Base-by-base conservation (phyloP, 2,329 filamentous ascomycete genomes). In the Tolypocladium tundrense region DNA sequence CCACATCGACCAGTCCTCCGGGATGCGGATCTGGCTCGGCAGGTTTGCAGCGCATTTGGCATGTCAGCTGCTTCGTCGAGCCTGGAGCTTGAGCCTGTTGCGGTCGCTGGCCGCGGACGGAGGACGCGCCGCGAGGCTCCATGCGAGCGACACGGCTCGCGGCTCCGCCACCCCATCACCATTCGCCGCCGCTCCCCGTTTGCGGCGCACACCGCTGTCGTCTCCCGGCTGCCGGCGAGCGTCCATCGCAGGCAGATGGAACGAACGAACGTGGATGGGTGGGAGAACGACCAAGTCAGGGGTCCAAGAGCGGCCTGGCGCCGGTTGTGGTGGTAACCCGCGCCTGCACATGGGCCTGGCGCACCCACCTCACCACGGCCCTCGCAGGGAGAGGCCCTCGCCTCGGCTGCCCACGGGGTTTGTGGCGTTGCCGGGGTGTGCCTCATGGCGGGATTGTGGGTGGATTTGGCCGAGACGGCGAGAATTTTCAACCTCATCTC, bases 1-100 rank as follows among this genome's bases (percentile, higher is more conserved):
- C 53, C 58, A 57, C 24, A 24, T 60, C 42, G 37, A 57, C 21
- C 31, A 40, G 21, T 54, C 14, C 53, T 42, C 39, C 53, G 48
- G 48, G 48, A n/a, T 11, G 16, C 24, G 45, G 27, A 33, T 50
- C 27, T 27, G 45, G 43, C 43, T 27, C 27, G 27, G 45, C 45
- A 33, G 24, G 43, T 8, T 8, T 14, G 21, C 14, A 33, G 14
- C 13, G 45, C 45, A 10, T n/a, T 11, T 50, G 45, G 45, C 14
- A 7, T 27, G 45, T 48, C 45, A 31, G 45, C 24, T 48, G 27
- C 27, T n/a, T n/a, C 45, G 27, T 50, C 45, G 27, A 31, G 43
- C 14, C 11, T n/a, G 45, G 19, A 50, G 27, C 4, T 48, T n/a
- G 24, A 48, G 43, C 43, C 14, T 31, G 43, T 7, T 48, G 42